A percentile compares a stretch with the other conserved stretches of the same genome.
Evolutionary conservation across 306 rosid genomes (phyloP).

Genomic region (Gastrolobium bilobum): DNA sequence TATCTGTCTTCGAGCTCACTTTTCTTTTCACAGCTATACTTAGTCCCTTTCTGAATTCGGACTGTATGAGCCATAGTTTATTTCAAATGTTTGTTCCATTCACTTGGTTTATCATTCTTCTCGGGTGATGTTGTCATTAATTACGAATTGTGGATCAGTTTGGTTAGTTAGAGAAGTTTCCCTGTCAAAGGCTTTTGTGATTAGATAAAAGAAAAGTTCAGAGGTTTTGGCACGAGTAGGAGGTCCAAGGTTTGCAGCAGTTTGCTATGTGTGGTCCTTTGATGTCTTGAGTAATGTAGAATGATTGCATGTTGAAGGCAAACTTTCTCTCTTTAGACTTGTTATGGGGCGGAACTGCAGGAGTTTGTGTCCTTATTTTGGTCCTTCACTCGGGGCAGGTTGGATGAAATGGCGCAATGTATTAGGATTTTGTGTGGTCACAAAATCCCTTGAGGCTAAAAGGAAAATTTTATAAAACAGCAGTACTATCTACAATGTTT

Average conservation of each 20-base stretch:
- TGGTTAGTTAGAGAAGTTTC: background rate
- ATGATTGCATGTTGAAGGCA: conserved; percentile 10
- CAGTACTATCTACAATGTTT: too few relatives aligned
- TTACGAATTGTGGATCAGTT: conserved; percentile 13
- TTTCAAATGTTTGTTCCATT: conserved; percentile 16
- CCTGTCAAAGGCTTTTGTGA: background rate
- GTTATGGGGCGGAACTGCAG: background rate
- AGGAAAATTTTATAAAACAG: too few relatives aligned
- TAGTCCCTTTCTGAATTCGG: background rate
- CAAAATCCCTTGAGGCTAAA: too few relatives aligned
- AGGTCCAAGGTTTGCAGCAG: background rate
- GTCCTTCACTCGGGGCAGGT: background rate
- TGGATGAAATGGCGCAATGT: too few relatives aligned
- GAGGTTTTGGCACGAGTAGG: conserved; percentile 11
- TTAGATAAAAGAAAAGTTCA: background rate
- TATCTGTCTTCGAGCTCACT: conserved; percentile 1
- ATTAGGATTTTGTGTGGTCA: too few relatives aligned
- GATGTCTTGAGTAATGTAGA: conserved; percentile 1
- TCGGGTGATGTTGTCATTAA: conserved; percentile 14
- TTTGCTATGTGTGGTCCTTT: background rate
- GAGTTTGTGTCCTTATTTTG: background rate
- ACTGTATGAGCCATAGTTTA: background rate
- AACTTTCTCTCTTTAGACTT: background rate
- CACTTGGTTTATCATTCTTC: background rate
- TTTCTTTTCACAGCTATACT: background rate